phyloP scores from a whole-genome alignment of 768 basidiomycete genomes.

The Termitomyces sp. region DNA sequence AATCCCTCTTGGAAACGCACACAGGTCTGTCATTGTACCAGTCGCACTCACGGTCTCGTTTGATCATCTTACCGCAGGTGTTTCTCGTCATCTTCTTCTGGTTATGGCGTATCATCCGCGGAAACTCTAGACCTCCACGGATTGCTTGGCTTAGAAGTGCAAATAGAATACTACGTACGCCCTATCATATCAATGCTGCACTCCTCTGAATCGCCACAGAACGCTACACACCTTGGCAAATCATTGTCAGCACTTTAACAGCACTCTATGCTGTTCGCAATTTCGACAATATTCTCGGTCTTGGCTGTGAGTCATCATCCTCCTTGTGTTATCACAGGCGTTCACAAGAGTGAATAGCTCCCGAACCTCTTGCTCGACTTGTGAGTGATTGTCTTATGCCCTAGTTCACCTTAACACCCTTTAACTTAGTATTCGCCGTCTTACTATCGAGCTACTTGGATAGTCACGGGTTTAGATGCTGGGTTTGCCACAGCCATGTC shows the following conservation, averaged over 20 bases:
- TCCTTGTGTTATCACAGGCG: neutral
- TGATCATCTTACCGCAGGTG: slow-evolving; percentile 47
- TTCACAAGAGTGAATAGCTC: slow-evolving; percentile 47
- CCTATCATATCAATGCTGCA: neutral
- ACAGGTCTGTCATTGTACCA: slow-evolving; percentile 48
- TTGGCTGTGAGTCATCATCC: slow-evolving; percentile 58
- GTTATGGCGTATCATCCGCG: slow-evolving; percentile 74
- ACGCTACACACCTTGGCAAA: slow-evolving; percentile 95
- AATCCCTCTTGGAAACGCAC: slow-evolving; percentile 87
- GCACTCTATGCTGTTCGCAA: slow-evolving; percentile 80
- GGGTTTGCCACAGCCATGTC: slow-evolving; percentile 96
- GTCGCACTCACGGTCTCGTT: neutral
- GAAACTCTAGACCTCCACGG: slow-evolving; percentile 61
- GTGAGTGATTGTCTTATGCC: slow-evolving; percentile 40
- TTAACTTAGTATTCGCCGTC: slow-evolving; percentile 75
- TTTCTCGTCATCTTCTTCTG: slow-evolving; percentile 91
- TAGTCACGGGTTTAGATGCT: slow-evolving; percentile 91
- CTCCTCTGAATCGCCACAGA: slow-evolving; percentile 34
- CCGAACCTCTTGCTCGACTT: slow-evolving; percentile 87
- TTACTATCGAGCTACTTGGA: slow-evolving; percentile 96
- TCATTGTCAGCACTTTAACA: slow-evolving; percentile 84
- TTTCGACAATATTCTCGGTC: slow-evolving; percentile 80
- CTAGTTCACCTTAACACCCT: neutral
- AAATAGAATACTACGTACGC: slow-evolving; percentile 62
- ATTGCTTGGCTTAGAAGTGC: slow-evolving; percentile 58